Percentiles rank a stretch among this genome's conserved stretches.
phyloP scores from a whole-genome alignment of 2,329 filamentous ascomycete species.

The Colletotrichum somersetense region DNA sequence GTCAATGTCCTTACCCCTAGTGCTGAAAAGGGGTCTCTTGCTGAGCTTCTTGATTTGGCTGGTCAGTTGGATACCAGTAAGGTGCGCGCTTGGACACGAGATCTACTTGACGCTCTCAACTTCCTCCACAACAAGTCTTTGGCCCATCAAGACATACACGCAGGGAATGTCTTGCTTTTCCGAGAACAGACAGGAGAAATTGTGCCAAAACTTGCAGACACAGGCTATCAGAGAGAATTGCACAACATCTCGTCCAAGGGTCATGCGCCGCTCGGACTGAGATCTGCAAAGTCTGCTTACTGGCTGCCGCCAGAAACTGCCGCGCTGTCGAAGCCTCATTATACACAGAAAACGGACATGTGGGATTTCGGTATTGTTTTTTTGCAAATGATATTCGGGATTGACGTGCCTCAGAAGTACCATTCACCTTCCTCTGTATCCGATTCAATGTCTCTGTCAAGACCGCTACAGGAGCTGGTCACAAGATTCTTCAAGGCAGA shows the following conservation, averaged over 20 bases:
- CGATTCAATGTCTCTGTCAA: slow-evolving; percentile 78
- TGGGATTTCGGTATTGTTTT: slow-evolving; percentile 96
- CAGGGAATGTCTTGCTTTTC: slow-evolving; percentile 83
- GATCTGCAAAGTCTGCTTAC: slow-evolving; percentile 79
- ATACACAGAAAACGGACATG: slow-evolving; percentile 86
- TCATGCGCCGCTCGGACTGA: slow-evolving; percentile 64
- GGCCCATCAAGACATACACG: slow-evolving; percentile 85
- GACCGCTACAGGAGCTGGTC: slow-evolving; percentile 82
- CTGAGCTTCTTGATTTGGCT: slow-evolving; percentile 84
- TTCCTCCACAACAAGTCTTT: slow-evolving; percentile 89
- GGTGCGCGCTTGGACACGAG: slow-evolving; percentile 90
- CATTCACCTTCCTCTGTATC: slow-evolving; percentile 82
- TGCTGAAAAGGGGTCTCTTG: slow-evolving; percentile 84
- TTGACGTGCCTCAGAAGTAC: slow-evolving; percentile 81
- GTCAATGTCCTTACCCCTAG: slow-evolving; percentile 81
- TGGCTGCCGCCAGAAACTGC: slow-evolving; percentile 87
- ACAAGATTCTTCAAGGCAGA: slow-evolving; percentile 87
- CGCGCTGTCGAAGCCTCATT: slow-evolving; percentile 69
- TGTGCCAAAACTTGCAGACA: slow-evolving; percentile 80
- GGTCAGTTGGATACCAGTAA: slow-evolving; percentile 80
- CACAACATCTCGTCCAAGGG: slow-evolving; percentile 70
- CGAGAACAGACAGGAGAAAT: slow-evolving; percentile 77
- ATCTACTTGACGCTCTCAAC: slow-evolving; percentile 88
- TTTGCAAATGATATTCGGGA: slow-evolving; percentile 92
- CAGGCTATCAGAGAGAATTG: slow-evolving; percentile 76